phyloP scores from a whole-genome alignment of 2,329 filamentous ascomycete species.

The Alternaria arbusti region DNA sequence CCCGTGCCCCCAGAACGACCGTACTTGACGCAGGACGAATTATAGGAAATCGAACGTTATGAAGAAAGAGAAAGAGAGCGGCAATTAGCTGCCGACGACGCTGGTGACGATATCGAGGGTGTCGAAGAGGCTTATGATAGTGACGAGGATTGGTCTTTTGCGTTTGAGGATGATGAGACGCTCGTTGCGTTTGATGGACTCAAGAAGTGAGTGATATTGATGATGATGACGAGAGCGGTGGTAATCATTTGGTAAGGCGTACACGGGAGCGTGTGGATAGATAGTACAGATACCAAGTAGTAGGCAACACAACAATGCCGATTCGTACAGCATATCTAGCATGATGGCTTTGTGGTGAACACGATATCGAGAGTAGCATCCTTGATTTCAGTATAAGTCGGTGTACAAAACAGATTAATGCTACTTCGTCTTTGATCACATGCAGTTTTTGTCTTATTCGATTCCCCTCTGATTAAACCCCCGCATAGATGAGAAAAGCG shows the following conservation, averaged over 20 bases:
- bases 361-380: background rate
- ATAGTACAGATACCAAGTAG: constrained; percentile 15
- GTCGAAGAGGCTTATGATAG: constrained; percentile 10
- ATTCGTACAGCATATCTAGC: background rate
- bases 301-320: constrained; percentile 3
- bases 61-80: background rate
- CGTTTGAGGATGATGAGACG: background rate
- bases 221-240: background rate
- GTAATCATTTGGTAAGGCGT: constrained; percentile 8
- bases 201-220: background rate
- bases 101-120: constrained; percentile 9
- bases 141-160: constrained; percentile 14
- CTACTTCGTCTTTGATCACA: background rate
- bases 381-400: background rate
- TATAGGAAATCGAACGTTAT: background rate
- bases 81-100: constrained; percentile 4
- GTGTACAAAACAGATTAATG: background rate
- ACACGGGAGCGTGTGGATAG: background rate
- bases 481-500: background rate
- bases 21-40: background rate
- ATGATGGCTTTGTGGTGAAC: background rate
- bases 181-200: background rate
- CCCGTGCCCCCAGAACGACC: background rate
- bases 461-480: background rate
- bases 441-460: background rate